Percentiles rank a stretch among this genome's conserved stretches.
These are phyloP conservation scores for Trichophyton schoenleinii DNA, from an alignment of 2,329 filamentous ascomycete species.

Conservation along the genomic window DNA sequence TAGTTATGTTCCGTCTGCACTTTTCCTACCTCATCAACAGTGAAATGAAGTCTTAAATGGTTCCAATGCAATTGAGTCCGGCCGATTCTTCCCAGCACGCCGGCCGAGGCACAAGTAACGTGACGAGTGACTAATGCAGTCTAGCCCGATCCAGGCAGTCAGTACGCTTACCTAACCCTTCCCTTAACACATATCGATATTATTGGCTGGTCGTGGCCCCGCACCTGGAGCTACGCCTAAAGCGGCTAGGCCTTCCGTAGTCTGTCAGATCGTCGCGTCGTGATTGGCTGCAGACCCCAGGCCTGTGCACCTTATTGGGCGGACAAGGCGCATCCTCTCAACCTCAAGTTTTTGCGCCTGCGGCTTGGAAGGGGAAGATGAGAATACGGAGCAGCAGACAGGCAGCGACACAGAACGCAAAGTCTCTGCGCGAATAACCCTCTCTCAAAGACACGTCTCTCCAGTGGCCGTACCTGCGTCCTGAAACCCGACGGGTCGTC, in stretches of 20 bases:
- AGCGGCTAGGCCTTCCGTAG: neutral
- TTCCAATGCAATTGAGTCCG: too few species aligned
- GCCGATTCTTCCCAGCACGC: too few species aligned
- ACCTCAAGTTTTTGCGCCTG: neutral
- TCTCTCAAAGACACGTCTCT: conserved; percentile 1
- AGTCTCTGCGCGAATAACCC: neutral
- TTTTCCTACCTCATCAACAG: too few species aligned
- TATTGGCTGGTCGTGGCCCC: neutral
- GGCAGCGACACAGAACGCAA: neutral
- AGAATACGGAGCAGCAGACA: neutral
- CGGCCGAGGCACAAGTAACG: neutral
- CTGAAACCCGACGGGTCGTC: neutral
- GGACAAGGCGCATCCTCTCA: neutral
- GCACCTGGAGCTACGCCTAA: neutral
- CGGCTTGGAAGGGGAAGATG: neutral
- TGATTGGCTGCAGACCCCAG: neutral
- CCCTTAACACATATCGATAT: neutral
- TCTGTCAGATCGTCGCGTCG: neutral
- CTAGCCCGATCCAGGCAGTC: neutral
- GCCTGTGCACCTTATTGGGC: neutral
- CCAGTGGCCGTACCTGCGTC: neutral
- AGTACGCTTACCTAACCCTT: neutral
- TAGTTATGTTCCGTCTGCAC: too few species aligned
- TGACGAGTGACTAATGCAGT: neutral
- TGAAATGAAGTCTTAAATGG: too few species aligned